Conservation (phyloP, 495 filamentous ascomycete species). For the Penicillium malachiteum region DNA sequence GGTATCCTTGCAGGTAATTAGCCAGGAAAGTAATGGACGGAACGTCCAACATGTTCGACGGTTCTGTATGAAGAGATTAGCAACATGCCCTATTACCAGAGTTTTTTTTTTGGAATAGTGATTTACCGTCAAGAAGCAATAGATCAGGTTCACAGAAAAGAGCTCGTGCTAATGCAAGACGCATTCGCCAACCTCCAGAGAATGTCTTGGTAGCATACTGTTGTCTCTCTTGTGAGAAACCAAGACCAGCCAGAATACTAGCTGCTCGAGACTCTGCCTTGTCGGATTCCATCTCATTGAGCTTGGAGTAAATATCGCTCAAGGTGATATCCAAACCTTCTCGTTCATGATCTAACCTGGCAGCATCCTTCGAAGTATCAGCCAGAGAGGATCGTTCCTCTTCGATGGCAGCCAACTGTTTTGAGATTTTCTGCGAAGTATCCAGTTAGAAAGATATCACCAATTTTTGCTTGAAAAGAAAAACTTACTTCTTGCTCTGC, state of each 20-base stretch:
- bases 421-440: constrained; percentile 69
- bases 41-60: constrained; percentile 99
- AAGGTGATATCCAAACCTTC: constrained; percentile 88
- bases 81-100: background rate
- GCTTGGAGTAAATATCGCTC: constrained; percentile 85
- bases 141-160: constrained; percentile 98
- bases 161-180: constrained; percentile 88
- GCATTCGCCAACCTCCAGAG: constrained; percentile 99
- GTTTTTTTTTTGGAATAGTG: too few species aligned
- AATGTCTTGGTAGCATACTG: constrained; percentile 95
- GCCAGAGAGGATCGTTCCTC: constrained; percentile 74
- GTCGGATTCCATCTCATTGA: constrained; percentile 98
- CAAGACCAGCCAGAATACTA: constrained; percentile 93
- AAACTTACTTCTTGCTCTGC: constrained; percentile 79
- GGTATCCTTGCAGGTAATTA: constrained; percentile 91
- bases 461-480: background rate
- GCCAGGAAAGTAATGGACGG: constrained; percentile 99
- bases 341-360: constrained; percentile 76
- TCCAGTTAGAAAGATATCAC: constrained; percentile 14
- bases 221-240: constrained; percentile 92
- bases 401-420: constrained; percentile 76
- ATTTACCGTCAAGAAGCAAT: constrained; percentile 77
- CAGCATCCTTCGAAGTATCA: constrained; percentile 83
- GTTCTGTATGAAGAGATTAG: constrained; percentile 57
- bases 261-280: constrained; percentile 95